Evolutionary conservation across 2,329 filamentous ascomycete species (phyloP), one percentile per base, ranked within the genome.

Genomic region (Colletotrichum lindemuthianum): DNA sequence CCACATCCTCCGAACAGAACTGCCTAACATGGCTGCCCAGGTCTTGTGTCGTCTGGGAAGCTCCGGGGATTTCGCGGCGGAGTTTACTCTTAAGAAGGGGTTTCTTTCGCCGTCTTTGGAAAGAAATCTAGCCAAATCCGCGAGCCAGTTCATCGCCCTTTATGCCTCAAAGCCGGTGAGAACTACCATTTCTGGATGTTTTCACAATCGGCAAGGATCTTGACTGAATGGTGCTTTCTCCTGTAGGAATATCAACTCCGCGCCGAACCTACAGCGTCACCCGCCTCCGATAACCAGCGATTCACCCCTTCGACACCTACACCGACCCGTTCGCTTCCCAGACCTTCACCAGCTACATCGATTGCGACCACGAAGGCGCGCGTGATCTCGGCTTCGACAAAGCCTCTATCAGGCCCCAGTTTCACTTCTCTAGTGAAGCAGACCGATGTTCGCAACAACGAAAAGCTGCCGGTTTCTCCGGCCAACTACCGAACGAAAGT

Each of bases 401-500:
- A 24, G 24, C 24, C 24, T 24, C 4, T 24, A 24, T 24, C 24
- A 4, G 24, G 24, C 24, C 24, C 24, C 24, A 24, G 24, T 24
- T 24, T 24, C 24, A 24, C 24, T 24, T 24, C 24, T 24, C 24
- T 4, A 24, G 24, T 24, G 24, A 24, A 24, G 24, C 24, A 24
- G 24, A 24, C 24, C 24, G 24, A 24, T 24, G 24, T 24, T 24
- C 24, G 24, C 24, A 24, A 24, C 24, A 43, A n/a, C 33, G 40
- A 51, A 10, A 37, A 24, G 41, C 16, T 36, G 13, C 16, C 53
- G 24, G 48, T 34, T 10, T 66, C 53, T 12, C 40, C 63, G 12
- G 34, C 50, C 8, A 64, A 53, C n/a, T 68, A 66, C 58, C 60
- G 69, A 37, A 60, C 51, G 10, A 61, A 67, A 11, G 69, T 66